A percentile compares a stretch with the other conserved stretches of the same genome.
Conservation (phyloP, 768 basidiomycete genomes). For the Lactifluus volemus region DNA sequence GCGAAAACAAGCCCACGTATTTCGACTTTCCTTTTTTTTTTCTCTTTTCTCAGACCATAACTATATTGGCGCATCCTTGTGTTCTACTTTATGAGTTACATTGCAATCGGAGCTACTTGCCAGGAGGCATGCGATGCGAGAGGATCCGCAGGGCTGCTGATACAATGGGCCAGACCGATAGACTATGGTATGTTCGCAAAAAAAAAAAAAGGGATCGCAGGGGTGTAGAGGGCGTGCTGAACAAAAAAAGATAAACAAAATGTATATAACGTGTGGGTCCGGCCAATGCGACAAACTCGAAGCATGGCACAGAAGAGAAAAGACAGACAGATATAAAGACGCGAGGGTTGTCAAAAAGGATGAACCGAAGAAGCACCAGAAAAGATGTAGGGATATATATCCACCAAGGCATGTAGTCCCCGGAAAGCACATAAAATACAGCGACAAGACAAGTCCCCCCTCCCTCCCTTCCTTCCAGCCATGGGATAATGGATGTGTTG, state of each 20-base stretch:
- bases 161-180: slow-evolving; percentile 11
- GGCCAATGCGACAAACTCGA: slow-evolving; percentile 1
- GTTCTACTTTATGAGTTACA: slow-evolving; percentile 16
- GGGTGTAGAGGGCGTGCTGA: not conserved
- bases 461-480: slow-evolving; percentile 5
- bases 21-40: not conserved
- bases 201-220: slow-evolving; percentile 8
- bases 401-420: slow-evolving; percentile 22
- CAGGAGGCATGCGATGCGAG: not conserved
- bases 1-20: not conserved
- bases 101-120: slow-evolving; percentile 14
- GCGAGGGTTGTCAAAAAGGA: slow-evolving; percentile 16
- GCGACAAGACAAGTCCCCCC: slow-evolving; percentile 6
- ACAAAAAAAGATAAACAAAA: slow-evolving; percentile 6
- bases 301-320: not conserved
- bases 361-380: slow-evolving; percentile 25
- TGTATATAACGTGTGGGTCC: slow-evolving; percentile 10
- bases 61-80: slow-evolving; percentile 8
- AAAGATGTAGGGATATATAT: slow-evolving; percentile 22
- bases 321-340: not conserved
- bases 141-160: slow-evolving; percentile 4
- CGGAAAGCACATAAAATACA: slow-evolving; percentile 28
- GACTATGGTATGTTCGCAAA: slow-evolving; percentile 17
- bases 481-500: slow-evolving; percentile 1
- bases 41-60: not conserved